phyloP scores from a whole-genome alignment of 768 basidiomycete species.

The Baorangia bicolor region DNA sequence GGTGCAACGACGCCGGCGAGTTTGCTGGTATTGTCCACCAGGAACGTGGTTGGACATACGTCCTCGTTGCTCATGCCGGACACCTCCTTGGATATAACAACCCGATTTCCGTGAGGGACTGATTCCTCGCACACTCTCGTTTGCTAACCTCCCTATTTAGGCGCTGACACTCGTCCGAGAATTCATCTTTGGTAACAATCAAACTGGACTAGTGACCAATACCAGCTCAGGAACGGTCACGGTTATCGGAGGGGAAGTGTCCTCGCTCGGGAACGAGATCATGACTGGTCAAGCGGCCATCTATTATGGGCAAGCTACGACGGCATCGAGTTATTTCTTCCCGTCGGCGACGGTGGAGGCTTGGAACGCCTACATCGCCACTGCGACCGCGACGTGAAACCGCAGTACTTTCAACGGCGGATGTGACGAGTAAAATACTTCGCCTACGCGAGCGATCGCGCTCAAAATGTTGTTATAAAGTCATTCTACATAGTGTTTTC shows the following conservation, averaged over 20 bases:
- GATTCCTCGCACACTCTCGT: background rate
- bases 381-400: slow-evolving; percentile 33
- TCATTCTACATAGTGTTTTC: background rate
- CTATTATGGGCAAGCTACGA: slow-evolving; percentile 48
- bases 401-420: no score
- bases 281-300: slow-evolving; percentile 56
- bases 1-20: slow-evolving; percentile 55
- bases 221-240: slow-evolving; percentile 21
- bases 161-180: slow-evolving; percentile 60
- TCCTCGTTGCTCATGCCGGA: slow-evolving; percentile 38
- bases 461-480: background rate
- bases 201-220: slow-evolving; percentile 52
- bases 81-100: slow-evolving; percentile 36
- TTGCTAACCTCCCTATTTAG: slow-evolving; percentile 31
- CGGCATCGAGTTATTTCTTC: slow-evolving; percentile 51
- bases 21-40: slow-evolving; percentile 70
- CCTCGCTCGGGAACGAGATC: slow-evolving; percentile 44
- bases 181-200: slow-evolving; percentile 65
- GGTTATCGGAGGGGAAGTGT: slow-evolving; percentile 50
- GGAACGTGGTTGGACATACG: slow-evolving; percentile 60
- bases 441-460: background rate
- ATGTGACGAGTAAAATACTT: background rate
- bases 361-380: slow-evolving; percentile 52
- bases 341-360: slow-evolving; percentile 56
- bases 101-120: slow-evolving; percentile 43